Conservation (phyloP, 1,284 basidiomycete species). For the Ceratobasidium sp. region DNA sequence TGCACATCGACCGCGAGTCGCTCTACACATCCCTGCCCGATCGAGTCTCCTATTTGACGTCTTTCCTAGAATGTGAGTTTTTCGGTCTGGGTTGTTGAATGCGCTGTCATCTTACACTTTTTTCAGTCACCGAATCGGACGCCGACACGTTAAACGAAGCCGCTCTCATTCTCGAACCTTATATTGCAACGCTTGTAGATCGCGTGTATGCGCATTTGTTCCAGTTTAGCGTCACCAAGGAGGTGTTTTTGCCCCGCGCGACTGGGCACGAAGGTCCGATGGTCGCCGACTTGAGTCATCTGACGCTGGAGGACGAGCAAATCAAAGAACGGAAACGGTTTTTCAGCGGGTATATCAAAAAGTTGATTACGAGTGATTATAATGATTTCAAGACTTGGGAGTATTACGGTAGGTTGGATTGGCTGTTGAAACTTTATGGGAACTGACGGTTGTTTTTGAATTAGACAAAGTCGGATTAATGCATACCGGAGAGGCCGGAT, state of each 20-base stretch:
- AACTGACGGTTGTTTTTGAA: background rate
- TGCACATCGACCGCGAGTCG: slow-evolving; percentile 18
- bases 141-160: slow-evolving; percentile 35
- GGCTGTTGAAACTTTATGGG: background rate
- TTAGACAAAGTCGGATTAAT: slow-evolving; percentile 35
- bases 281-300: slow-evolving; percentile 33
- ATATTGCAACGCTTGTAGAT: slow-evolving; percentile 29
- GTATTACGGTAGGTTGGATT: slow-evolving; percentile 26
- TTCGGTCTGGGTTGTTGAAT: background rate
- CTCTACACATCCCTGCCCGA: slow-evolving; percentile 37
- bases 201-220: slow-evolving; percentile 36
- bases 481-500: slow-evolving; percentile 32
- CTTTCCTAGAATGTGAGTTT: slow-evolving; percentile 26
- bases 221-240: slow-evolving; percentile 36
- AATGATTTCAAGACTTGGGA: slow-evolving; percentile 40
- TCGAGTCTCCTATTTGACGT: slow-evolving; percentile 28
- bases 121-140: slow-evolving; percentile 29
- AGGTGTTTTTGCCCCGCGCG: slow-evolving; percentile 28
- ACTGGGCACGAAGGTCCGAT: slow-evolving; percentile 31
- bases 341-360: slow-evolving; percentile 24
- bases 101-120: background rate
- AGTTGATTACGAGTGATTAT: slow-evolving; percentile 28
- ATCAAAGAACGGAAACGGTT: slow-evolving; percentile 40
- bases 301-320: slow-evolving; percentile 21
- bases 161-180: slow-evolving; percentile 33